A percentile compares a stretch with the other conserved stretches of the same genome.
These are phyloP conservation scores for Akanthomyces lecanii DNA, from an alignment of 2,329 filamentous ascomycete genomes.

Conservation along the genomic window DNA sequence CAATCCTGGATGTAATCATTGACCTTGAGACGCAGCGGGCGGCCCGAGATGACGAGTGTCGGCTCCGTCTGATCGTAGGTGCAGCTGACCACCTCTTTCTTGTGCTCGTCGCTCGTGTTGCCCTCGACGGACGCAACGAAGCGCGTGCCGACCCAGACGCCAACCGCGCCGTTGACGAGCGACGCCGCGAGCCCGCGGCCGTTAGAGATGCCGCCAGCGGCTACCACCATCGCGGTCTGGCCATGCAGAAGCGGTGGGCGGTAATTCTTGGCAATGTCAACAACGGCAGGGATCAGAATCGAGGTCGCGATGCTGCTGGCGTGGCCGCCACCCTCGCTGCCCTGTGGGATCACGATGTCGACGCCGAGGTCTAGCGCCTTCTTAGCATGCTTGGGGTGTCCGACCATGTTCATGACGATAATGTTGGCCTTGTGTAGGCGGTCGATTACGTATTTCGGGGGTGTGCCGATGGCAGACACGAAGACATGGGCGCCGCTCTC, in stretches of 20 bases:
- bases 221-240: conserved; percentile 71
- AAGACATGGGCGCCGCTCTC: conserved; percentile 80
- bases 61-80: conserved; percentile 74
- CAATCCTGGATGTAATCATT: conserved; percentile 82
- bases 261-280: conserved; percentile 74
- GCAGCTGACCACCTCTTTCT: conserved; percentile 76
- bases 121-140: conserved; percentile 85
- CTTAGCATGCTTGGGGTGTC: conserved; percentile 82
- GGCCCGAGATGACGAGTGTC: conserved; percentile 76
- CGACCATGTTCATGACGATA: conserved; percentile 96
- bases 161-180: conserved; percentile 81
- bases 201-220: conserved; percentile 82
- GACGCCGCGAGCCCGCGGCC: conserved; percentile 75
- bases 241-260: conserved; percentile 66
- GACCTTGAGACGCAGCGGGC: conserved; percentile 73
- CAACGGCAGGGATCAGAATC: conserved; percentile 83
- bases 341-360: conserved; percentile 88
- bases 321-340: conserved; percentile 89
- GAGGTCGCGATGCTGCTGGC: conserved; percentile 82
- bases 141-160: conserved; percentile 91
- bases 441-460: conserved; percentile 68
- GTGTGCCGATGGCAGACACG: conserved; percentile 83
- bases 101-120: conserved; percentile 75
- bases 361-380: conserved; percentile 85
- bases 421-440: conserved; percentile 75